Conservation (phyloP, 768 basidiomycete species). For the Russula vinacea region DNA sequence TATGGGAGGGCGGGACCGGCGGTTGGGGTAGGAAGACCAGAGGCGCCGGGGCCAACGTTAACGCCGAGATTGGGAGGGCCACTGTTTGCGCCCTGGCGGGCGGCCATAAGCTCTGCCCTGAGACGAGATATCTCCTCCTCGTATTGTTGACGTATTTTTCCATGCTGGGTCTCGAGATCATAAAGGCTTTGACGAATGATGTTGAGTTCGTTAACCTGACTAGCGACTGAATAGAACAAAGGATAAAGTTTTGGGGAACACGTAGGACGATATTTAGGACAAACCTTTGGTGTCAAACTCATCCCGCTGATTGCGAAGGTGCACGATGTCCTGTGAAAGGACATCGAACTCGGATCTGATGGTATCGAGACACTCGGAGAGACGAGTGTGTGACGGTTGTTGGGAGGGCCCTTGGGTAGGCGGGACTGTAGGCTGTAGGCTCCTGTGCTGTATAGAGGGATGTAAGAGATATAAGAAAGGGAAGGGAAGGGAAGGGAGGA, state of each 20-base stretch:
- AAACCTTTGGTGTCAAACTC: slow-evolving; percentile 87
- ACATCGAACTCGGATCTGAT: slow-evolving; percentile 84
- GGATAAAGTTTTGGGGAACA: slow-evolving; percentile 11
- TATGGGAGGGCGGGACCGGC: slow-evolving; percentile 33
- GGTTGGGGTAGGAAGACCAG: slow-evolving; percentile 30
- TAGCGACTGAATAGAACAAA: slow-evolving; percentile 48
- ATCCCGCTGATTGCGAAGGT: slow-evolving; percentile 73
- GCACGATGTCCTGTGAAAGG: slow-evolving; percentile 61
- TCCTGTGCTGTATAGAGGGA: slow-evolving; percentile 39
- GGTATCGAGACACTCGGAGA: slow-evolving; percentile 77
- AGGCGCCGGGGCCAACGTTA: slow-evolving; percentile 28
- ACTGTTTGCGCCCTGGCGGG: slow-evolving; percentile 41
- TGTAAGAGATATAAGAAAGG: not conserved
- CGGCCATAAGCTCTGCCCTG: slow-evolving; percentile 60
- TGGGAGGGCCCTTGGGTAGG: slow-evolving; percentile 36
- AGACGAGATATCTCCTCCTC: slow-evolving; percentile 79
- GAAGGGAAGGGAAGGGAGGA: slow-evolving; percentile 11
- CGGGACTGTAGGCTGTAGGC: slow-evolving; percentile 43
- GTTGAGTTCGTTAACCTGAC: slow-evolving; percentile 86
- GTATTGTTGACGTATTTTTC: slow-evolving; percentile 80
- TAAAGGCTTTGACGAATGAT: slow-evolving; percentile 87
- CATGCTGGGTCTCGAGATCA: slow-evolving; percentile 86
- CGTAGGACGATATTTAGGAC: slow-evolving; percentile 34
- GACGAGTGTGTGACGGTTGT: slow-evolving; percentile 40
- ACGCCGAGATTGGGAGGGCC: slow-evolving; percentile 33